Conservation (phyloP, 164 flowering plant species). For the Tinospora cordifolia region DNA sequence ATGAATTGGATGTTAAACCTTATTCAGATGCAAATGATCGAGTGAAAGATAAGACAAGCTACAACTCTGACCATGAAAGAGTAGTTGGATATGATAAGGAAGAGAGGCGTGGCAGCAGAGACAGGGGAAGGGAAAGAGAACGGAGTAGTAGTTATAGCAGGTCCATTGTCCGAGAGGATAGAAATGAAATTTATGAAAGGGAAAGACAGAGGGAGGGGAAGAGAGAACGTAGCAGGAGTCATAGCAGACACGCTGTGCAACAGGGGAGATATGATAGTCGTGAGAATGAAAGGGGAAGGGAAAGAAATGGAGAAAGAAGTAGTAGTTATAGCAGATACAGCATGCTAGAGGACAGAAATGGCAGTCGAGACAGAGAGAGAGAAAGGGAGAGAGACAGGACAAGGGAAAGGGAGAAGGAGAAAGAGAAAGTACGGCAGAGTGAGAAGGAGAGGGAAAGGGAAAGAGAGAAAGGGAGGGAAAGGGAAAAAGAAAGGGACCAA, state of each 20-base stretch:
- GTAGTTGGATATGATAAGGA: constrained; percentile 17
- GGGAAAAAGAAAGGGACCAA: not conserved
- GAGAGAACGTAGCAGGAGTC: constrained; percentile 18
- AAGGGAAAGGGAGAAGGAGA: constrained; percentile 23
- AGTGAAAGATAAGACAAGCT: constrained; percentile 16
- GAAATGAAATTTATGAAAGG: constrained; percentile 20
- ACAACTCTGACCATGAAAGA: constrained; percentile 27
- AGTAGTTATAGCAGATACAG: not conserved
- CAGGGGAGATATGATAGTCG: constrained; percentile 27
- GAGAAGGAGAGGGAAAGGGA: constrained; percentile 22
- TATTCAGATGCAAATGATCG: constrained; percentile 12
- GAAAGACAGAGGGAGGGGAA: constrained; percentile 17
- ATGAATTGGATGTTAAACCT: constrained; percentile 15
- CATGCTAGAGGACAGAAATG: constrained; percentile 20
- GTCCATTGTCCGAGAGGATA: constrained; percentile 22
- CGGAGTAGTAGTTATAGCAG: constrained; percentile 27
- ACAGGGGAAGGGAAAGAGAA: constrained; percentile 31
- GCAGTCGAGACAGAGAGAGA: constrained; percentile 25
- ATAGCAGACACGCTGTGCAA: constrained; percentile 21
- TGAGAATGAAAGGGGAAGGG: constrained; percentile 19
- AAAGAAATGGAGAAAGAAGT: constrained; percentile 13
- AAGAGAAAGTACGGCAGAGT: constrained; percentile 24
- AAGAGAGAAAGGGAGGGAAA: constrained; percentile 17
- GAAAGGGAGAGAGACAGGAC: constrained; percentile 19
- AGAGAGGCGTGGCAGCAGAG: constrained; percentile 24